Evolutionary conservation across 305 asterid genomes (phyloP), one percentile per base, ranked within the genome.

Genomic region (Rubia balearica): DNA sequence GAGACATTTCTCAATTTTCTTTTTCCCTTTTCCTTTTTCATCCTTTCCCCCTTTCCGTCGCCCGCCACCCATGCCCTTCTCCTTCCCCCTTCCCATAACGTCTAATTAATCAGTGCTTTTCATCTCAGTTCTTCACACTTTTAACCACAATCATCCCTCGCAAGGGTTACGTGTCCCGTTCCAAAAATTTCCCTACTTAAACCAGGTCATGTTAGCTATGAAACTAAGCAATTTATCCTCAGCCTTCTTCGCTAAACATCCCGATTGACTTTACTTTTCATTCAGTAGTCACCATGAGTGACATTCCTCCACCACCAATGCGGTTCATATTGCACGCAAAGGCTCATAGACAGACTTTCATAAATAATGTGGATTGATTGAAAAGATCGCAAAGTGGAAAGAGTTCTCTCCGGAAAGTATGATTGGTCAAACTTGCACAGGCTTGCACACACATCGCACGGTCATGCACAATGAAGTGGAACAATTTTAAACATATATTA

Each of bases 91-190:
- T 30, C 3, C 77, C 69, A 72, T 75, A 73, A 55, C 74, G 74
- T 77, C 79, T 65, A 68, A 73, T 33, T 69, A 40, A 51, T 5
- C 21, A 33, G 24, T 2, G 12, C 48, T 62, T 8, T 8, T 62
- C 41, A 30, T 30, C 33, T 3, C 33, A 30, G 33, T 30, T 30
- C 33, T 30, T 73, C 71, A 65, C 65, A 63, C 49, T 65, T 64
- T 51, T 51, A 51, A 19, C 49, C 46, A 16, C 33, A 45, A 48
- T 88, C 53, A 61, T 87, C 76, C 79, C 72, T 82, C 97, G 89
- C 93, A 88, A 83, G 93, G 79, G 71, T 86, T 85, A 85, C 93
- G 82, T 86, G 97, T 3, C 85, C 67, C 76, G 61, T 73, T 73
- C 66, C 75, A n/a, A 55, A 68, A 67, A 59, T 67, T 40, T 61